These are phyloP conservation scores for Phalaenopsis equestris DNA, from an alignment of 106 monocot species.

Conservation along the genomic window DNA sequence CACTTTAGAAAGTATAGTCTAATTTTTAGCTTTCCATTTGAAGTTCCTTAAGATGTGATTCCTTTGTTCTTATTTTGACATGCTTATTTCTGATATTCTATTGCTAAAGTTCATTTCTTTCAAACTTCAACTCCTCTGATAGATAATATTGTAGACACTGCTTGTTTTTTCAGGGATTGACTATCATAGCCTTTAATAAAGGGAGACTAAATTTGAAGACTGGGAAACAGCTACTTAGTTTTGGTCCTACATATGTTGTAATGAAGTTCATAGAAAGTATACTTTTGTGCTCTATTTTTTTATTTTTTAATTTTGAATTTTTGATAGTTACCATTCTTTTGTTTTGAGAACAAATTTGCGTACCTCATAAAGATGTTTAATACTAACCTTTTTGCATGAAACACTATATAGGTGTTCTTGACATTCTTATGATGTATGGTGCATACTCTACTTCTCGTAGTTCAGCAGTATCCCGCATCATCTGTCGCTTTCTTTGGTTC, in stretches of 20 bases:
- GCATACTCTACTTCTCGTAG: constrained; percentile 81
- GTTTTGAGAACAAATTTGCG: neutral
- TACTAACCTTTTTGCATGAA: neutral
- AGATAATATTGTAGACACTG: neutral
- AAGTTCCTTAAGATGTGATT: neutral
- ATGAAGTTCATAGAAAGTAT: constrained; percentile 86
- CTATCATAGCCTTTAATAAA: constrained; percentile 83
- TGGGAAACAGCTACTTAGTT: constrained; percentile 51
- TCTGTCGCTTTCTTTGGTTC: constrained; percentile 84
- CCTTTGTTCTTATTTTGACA: neutral
- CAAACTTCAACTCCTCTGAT: neutral
- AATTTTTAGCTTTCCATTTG: neutral
- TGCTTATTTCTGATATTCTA: neutral
- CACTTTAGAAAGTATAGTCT: neutral
- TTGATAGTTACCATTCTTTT: neutral
- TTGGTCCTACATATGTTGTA: constrained; percentile 85
- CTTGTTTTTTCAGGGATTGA: constrained; percentile 56
- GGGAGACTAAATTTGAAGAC: constrained; percentile 37
- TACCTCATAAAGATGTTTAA: neutral
- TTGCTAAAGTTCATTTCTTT: neutral
- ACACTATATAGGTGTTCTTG: constrained; percentile 55
- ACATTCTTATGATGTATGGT: constrained; percentile 95
- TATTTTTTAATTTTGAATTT: neutral
- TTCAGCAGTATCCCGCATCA: constrained; percentile 62
- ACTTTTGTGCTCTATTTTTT: constrained; percentile 5